Evolutionary conservation across 2,329 filamentous ascomycete species (phyloP).

Genomic region (Colletotrichum sojae): DNA sequence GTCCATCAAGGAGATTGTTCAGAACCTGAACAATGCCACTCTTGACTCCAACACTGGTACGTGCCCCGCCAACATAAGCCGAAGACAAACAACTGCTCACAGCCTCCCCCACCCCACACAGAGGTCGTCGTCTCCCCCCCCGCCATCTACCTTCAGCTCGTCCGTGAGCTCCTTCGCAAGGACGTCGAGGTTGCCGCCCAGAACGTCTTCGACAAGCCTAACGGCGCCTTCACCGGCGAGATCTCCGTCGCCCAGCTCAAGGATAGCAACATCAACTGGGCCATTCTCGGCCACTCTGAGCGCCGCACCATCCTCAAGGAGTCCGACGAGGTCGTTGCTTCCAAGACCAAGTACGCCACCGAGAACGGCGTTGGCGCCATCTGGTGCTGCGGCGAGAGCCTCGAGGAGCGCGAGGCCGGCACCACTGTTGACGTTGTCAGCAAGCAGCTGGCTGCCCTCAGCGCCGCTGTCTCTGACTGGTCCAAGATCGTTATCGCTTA

Average conservation of each 20-base stretch:
- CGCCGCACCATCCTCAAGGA: constrained; percentile 91
- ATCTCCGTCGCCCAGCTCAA: constrained; percentile 93
- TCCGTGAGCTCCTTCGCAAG: constrained; percentile 82
- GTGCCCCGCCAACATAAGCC: constrained; percentile 48
- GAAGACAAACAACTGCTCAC: constrained; percentile 7
- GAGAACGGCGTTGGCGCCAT: constrained; percentile 92
- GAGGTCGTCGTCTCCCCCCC: constrained; percentile 97
- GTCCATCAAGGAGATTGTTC: constrained; percentile 91
- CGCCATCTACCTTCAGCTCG: constrained; percentile 88
- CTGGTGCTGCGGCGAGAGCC: constrained; percentile 95
- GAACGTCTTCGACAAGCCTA: constrained; percentile 97
- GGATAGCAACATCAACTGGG: constrained; percentile 91
- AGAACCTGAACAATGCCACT: constrained; percentile 87
- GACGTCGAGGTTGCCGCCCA: constrained; percentile 91
- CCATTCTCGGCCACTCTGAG: constrained; percentile 95
- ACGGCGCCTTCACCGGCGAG: constrained; percentile 97
- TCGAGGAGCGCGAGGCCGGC: constrained; percentile 89
- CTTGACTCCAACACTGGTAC: constrained; percentile 82
- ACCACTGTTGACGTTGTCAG: constrained; percentile 91
- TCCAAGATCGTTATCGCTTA: constrained; percentile 96
- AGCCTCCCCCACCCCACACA: constrained; percentile 55
- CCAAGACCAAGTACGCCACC: constrained; percentile 94
- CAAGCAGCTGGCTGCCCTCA: constrained; percentile 86
- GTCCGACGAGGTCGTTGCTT: constrained; percentile 86
- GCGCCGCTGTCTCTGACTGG: constrained; percentile 86